phyloP scores from a whole-genome alignment of 371 early-diverging fungal species.

The Rhizopus delemar region DNA sequence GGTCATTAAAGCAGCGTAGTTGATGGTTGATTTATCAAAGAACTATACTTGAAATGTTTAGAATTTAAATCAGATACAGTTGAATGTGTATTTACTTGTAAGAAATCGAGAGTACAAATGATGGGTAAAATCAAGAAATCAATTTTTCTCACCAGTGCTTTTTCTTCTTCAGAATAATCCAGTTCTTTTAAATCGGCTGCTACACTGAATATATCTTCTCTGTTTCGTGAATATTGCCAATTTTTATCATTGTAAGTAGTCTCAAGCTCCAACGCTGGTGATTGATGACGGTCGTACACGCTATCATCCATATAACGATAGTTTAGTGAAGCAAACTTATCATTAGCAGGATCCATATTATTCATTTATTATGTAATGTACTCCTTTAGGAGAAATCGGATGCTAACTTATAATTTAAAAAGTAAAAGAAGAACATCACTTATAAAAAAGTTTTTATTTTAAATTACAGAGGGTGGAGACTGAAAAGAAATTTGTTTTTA shows the following conservation, averaged over 20 bases:
- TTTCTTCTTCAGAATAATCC: conserved; percentile 37
- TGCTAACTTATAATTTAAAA: conserved; percentile 4
- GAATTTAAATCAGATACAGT: neutral
- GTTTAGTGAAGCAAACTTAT: conserved; percentile 14
- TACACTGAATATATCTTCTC: conserved; percentile 24
- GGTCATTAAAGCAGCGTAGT: conserved; percentile 21
- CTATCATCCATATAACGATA: conserved; percentile 4
- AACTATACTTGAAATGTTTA: conserved; percentile 7
- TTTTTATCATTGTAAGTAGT: conserved; percentile 5
- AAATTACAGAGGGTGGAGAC: no score
- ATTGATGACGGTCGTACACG: neutral
- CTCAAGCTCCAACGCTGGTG: conserved; percentile 4
- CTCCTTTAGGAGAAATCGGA: neutral
- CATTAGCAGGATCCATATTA: conserved; percentile 8
- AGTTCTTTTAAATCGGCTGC: conserved; percentile 13
- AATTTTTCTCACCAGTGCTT: conserved; percentile 39
- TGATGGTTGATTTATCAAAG: conserved; percentile 27
- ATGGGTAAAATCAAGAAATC: conserved; percentile 37
- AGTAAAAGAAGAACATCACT: neutral
- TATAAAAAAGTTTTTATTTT: no score
- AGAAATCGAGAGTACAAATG: conserved; percentile 39
- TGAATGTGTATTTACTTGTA: conserved; percentile 30
- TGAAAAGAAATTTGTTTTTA: no score
- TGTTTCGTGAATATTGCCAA: conserved; percentile 26
- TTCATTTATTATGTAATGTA: neutral